Conservation (phyloP, 2,329 filamentous ascomycete genomes). For the Stromatinia cepivora region DNA sequence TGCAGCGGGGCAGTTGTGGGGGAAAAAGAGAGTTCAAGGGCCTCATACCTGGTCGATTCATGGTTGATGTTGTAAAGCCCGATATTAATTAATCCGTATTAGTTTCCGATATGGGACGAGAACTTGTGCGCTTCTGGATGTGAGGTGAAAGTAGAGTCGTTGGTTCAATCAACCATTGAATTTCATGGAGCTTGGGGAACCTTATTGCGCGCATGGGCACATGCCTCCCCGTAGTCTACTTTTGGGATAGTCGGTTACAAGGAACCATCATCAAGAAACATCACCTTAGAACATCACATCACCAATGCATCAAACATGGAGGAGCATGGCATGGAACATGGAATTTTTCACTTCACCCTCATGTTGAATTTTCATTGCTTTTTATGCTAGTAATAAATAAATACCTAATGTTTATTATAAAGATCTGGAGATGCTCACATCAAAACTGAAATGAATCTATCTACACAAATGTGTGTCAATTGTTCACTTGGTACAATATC, state of each 20-base stretch:
- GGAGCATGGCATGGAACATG: too few species aligned
- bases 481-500: not conserved
- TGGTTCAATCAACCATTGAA: conserved; percentile 16
- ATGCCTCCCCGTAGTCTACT: conserved; percentile 26
- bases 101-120: not conserved
- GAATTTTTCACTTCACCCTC: not conserved
- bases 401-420: not conserved
- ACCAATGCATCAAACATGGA: not conserved
- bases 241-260: conserved; percentile 18
- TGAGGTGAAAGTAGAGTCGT: conserved; percentile 13
- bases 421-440: not conserved
- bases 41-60: conserved; percentile 42
- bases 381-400: not conserved
- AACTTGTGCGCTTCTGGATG: conserved; percentile 18
- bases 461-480: not conserved
- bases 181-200: conserved; percentile 24
- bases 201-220: conserved; percentile 22
- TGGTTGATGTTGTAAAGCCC: conserved; percentile 26
- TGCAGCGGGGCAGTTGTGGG: conserved; percentile 36
- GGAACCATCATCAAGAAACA: conserved; percentile 4
- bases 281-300: not conserved
- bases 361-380: not conserved
- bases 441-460: not conserved
- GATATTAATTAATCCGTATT: not conserved
- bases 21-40: conserved; percentile 30